phyloP scores from a whole-genome alignment of 2,329 filamentous ascomycete genomes.

The Chaetomiaceae sp. region DNA sequence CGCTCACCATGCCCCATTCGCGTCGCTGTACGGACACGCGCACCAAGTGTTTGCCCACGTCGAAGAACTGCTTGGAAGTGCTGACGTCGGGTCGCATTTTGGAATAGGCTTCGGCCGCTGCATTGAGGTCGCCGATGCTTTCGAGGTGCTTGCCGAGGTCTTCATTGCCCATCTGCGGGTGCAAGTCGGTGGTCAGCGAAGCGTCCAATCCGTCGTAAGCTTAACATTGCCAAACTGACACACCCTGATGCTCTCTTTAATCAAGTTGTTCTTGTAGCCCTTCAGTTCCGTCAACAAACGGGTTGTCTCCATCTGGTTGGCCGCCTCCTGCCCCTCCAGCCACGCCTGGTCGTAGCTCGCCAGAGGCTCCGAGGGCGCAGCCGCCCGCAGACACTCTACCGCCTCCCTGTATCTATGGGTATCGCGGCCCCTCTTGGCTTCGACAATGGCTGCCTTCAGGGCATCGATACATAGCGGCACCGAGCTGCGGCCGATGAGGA shows the following conservation, averaged over 20 bases:
- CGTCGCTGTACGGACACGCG: constrained; percentile 67
- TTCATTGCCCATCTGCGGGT: constrained; percentile 78
- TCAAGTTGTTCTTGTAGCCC: constrained; percentile 91
- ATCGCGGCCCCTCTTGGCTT: constrained; percentile 73
- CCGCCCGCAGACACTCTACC: constrained; percentile 56
- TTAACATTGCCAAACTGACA: constrained; percentile 24
- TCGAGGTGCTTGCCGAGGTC: constrained; percentile 83
- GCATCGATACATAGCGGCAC: constrained; percentile 72
- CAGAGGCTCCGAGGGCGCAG: constrained; percentile 62
- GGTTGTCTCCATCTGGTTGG: constrained; percentile 63
- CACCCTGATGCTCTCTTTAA: constrained; percentile 94
- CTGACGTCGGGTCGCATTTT: constrained; percentile 90
- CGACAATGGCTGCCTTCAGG: constrained; percentile 66
- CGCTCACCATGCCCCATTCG: constrained; percentile 67
- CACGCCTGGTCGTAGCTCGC: constrained; percentile 64
- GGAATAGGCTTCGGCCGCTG: constrained; percentile 69
- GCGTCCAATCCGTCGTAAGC: background rate
- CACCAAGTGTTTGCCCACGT: constrained; percentile 74
- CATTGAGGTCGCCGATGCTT: constrained; percentile 64
- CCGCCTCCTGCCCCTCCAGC: constrained; percentile 61
- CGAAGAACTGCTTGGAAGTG: constrained; percentile 73
- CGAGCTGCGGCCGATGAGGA: constrained; percentile 74
- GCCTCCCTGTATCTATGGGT: constrained; percentile 64
- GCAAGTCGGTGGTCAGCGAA: constrained; percentile 1
- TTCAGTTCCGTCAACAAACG: constrained; percentile 81